Conservation (phyloP, 225 moss, liverwort and hornwort genomes). For the Sphagnum tenellum region DNA sequence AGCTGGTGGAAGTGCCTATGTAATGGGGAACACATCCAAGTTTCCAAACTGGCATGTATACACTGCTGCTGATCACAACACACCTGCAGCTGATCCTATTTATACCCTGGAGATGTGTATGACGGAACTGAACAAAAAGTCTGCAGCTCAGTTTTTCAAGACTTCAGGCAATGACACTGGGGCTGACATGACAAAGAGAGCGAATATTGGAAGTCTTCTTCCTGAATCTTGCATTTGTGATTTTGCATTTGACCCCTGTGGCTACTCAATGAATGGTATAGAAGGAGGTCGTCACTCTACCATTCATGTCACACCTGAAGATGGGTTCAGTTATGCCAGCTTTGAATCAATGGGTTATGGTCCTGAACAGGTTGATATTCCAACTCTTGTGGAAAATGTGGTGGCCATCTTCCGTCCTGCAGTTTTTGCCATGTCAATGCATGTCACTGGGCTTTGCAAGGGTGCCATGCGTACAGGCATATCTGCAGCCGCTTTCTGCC, state of each 20-base stretch:
- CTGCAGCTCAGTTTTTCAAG: constrained; percentile 48
- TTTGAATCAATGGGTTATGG: constrained; percentile 86
- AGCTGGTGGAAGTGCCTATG: constrained; percentile 53
- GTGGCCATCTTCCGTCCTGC: constrained; percentile 49
- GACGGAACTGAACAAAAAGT: constrained; percentile 46
- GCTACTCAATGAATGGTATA: constrained; percentile 83
- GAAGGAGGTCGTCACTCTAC: constrained; percentile 70
- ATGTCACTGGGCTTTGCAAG: constrained; percentile 26
- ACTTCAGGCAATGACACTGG: constrained; percentile 27
- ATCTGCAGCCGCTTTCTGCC: constrained; percentile 40
- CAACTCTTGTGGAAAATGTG: constrained; percentile 32
- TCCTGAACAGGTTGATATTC: constrained; percentile 41
- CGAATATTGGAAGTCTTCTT: constrained; percentile 44
- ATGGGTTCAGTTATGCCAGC: constrained; percentile 73
- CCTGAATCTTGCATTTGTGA: constrained; percentile 58
- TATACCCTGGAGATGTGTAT: constrained; percentile 84
- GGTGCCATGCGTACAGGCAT: constrained; percentile 18
- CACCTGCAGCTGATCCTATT: constrained; percentile 11
- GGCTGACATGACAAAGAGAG: constrained; percentile 49
- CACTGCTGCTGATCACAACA: constrained; percentile 36
- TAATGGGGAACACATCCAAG: constrained; percentile 56
- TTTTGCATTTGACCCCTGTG: constrained; percentile 77
- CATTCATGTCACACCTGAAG: constrained; percentile 79
- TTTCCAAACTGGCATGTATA: constrained; percentile 80
- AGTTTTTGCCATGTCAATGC: constrained; percentile 56